phyloP scores from a whole-genome alignment of 768 basidiomycete genomes.

The Auricularia auricula-judae region DNA sequence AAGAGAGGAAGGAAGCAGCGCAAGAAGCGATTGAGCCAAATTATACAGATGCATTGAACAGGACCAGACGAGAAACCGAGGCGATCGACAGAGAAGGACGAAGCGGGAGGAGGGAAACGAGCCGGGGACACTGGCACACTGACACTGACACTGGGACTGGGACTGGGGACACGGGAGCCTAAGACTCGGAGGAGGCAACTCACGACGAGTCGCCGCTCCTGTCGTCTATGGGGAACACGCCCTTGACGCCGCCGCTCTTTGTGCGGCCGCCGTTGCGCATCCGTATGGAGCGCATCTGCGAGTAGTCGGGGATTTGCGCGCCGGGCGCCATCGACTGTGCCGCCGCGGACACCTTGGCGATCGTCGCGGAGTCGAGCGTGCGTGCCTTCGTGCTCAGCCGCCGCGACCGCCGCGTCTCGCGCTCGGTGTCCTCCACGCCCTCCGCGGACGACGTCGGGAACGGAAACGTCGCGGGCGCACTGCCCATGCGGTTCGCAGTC shows the following conservation, averaged over 20 bases:
- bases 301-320: constrained; percentile 15
- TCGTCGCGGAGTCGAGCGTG: not conserved
- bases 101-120: too few species aligned
- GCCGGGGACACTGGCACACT: too few species aligned
- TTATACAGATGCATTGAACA: too few species aligned
- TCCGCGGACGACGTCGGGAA: constrained; percentile 37
- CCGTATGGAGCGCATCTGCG: constrained; percentile 61
- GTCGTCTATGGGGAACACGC: constrained; percentile 25
- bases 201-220: not conserved
- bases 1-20: too few species aligned
- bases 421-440: constrained; percentile 1
- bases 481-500: not conserved
- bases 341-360: not conserved
- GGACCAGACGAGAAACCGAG: too few species aligned
- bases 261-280: constrained; percentile 75
- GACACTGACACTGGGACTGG: too few species aligned
- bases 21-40: too few species aligned
- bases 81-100: too few species aligned
- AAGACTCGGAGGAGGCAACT: too few species aligned
- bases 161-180: too few species aligned
- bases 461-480: constrained; percentile 27
- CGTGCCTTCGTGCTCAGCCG: not conserved
- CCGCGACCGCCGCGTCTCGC: constrained; percentile 9
- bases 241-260: constrained; percentile 79
- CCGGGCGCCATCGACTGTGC: not conserved